A percentile compares a stretch with the other conserved stretches of the same genome.
Conservation (phyloP, 202 grass and related monocot species). For the Cymbopogon flexuosus region DNA sequence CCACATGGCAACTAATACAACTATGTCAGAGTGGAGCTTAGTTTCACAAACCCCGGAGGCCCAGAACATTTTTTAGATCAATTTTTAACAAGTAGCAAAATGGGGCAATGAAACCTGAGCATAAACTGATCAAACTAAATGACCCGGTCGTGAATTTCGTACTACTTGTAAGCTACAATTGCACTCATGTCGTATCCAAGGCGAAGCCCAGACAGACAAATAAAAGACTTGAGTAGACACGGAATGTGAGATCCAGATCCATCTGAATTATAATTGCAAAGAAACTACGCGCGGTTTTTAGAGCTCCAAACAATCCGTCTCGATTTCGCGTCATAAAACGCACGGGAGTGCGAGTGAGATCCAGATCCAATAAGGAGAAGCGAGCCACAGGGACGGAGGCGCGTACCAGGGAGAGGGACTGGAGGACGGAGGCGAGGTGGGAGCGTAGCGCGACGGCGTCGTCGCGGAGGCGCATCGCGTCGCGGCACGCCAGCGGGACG, state of each 20-base stretch:
- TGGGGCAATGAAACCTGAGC: not conserved
- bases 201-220: not conserved
- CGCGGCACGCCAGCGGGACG: conserved; percentile 81
- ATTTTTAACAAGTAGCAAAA: not conserved
- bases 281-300: not conserved
- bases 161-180: not conserved
- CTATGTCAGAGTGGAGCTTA: not conserved
- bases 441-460: conserved; percentile 68
- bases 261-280: not conserved
- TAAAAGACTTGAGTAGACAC: not conserved
- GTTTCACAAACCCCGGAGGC: conserved; percentile 7
- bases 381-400: not conserved
- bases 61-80: not conserved
- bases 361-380: conserved; percentile 31
- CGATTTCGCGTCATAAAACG: not conserved
- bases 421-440: conserved; percentile 62
- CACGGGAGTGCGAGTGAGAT: conserved; percentile 1
- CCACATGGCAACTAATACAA: not conserved
- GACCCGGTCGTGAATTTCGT: not conserved
- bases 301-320: not conserved
- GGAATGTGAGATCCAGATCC: conserved; percentile 40
- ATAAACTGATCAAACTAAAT: conserved; percentile 6
- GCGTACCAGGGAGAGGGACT: conserved; percentile 55
- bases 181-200: not conserved
- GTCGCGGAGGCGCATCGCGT: conserved; percentile 76